These are phyloP conservation scores for Globisporangium megalacanthum DNA, from an alignment of 352 stramenopile species.

Conservation along the genomic window DNA sequence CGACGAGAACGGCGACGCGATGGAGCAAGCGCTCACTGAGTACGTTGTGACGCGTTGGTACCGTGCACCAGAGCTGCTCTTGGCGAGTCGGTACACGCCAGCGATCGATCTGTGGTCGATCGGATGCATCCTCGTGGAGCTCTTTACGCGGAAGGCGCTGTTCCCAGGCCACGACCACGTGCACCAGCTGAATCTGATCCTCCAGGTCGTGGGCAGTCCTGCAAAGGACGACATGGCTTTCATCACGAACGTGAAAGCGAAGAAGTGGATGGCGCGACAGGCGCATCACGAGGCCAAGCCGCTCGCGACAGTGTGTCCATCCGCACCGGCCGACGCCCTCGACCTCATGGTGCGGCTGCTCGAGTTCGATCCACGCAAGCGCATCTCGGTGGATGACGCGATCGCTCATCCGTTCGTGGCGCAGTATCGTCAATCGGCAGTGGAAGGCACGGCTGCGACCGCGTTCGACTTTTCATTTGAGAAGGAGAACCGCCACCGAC, in stretches of 20 bases:
- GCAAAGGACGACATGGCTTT: constrained; percentile 63
- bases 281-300: constrained; percentile 51
- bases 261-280: constrained; percentile 77
- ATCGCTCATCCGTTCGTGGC: constrained; percentile 77
- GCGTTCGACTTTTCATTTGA: constrained; percentile 86
- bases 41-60: too few species aligned
- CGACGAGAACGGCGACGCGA: constrained; percentile 23
- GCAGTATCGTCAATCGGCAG: constrained; percentile 45
- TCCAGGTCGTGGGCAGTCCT: constrained; percentile 67
- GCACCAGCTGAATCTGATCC: constrained; percentile 87
- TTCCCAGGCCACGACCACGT: constrained; percentile 84
- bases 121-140: constrained; percentile 98
- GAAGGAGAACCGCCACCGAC: constrained; percentile 39
- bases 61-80: too few species aligned
- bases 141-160: constrained; percentile 87
- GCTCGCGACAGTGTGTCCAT: constrained; percentile 45
- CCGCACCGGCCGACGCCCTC: constrained; percentile 50
- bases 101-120: constrained; percentile 95
- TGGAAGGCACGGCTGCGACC: constrained; percentile 29
- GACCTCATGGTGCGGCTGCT: constrained; percentile 87
- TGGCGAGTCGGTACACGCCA: constrained; percentile 94
- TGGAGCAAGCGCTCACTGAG: constrained; percentile 72
- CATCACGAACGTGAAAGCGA: constrained; percentile 79
- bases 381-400: constrained; percentile 65
- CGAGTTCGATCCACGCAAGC: constrained; percentile 84